phyloP scores from a whole-genome alignment of 1,139 yeast species.

The Hyphopichia khmerensis region DNA sequence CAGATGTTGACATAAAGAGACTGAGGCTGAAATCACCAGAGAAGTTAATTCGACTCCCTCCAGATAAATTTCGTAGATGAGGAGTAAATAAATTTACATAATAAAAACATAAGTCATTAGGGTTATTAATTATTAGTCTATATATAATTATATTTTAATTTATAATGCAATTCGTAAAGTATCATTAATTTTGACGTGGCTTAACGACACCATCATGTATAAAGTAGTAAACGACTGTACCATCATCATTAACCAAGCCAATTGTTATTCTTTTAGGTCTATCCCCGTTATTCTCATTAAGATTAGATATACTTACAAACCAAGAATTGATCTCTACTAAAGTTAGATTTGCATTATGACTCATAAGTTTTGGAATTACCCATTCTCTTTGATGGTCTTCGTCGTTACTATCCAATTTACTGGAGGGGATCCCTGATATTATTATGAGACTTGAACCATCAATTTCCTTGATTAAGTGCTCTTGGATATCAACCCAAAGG shows the following conservation, averaged over 20 bases:
- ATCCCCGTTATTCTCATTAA: slow-evolving; percentile 5
- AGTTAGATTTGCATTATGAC: slow-evolving; percentile 13
- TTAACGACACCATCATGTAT: slow-evolving; percentile 60
- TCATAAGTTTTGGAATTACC: slow-evolving; percentile 30
- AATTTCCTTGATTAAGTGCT: slow-evolving; percentile 11
- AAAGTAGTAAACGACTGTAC: slow-evolving; percentile 66
- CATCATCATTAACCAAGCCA: slow-evolving; percentile 61
- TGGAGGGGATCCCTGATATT: slow-evolving; percentile 32
- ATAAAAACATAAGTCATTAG: too few species aligned
- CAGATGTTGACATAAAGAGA: slow-evolving; percentile 2
- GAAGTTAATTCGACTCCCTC: background rate
- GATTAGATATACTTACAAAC: slow-evolving; percentile 23
- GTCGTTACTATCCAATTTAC: slow-evolving; percentile 25
- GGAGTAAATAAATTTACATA: too few species aligned
- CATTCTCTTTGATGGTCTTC: slow-evolving; percentile 25
- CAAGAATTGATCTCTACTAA: slow-evolving; percentile 28
- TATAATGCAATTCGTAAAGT: background rate
- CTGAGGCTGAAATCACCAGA: slow-evolving; percentile 5
- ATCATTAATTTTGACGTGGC: slow-evolving; percentile 50
- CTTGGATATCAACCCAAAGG: slow-evolving; percentile 47
- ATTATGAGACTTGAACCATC: slow-evolving; percentile 6
- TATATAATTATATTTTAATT: background rate
- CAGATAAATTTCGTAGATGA: background rate
- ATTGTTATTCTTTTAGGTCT: slow-evolving; percentile 46
- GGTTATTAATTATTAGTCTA: background rate